Base-by-base conservation (phyloP, 768 basidiomycete genomes). In the Rickenella mellea region DNA sequence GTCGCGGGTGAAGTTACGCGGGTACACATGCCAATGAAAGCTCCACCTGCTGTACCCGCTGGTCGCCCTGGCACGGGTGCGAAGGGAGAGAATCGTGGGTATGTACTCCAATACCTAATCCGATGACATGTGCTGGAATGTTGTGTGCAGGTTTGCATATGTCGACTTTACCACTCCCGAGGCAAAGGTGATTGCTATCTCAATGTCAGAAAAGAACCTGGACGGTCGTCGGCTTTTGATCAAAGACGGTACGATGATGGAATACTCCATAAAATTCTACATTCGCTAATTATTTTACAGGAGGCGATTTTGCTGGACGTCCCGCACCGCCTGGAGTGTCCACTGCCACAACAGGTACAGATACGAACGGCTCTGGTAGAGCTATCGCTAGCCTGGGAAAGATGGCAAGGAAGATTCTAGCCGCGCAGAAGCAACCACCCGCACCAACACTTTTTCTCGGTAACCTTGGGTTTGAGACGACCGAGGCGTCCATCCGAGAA, bases 401-500 rank as follows among this genome's bases (percentile, higher is more conserved):
- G 60, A 77, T 73, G 5, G 82, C 83, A 3, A 81, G 82, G 56
- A 88, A 81, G 56, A 86, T 90, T 43, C 68, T 93, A 14, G 65
- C 72, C 25, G 55, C 60, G 22, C 93, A 93, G 58, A 91, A 84
- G 57, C 88, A 91, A 57, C 77, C 80, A 2, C 75, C 90, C 29
- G 86, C 77, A 2, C 80, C 83, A 2, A 92, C 90, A 6, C 67
- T 98, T 10, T 98, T 97, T 70, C 58, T 97, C 19, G 94, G 94
- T 7, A 98, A 98, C 58, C 73, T 98, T 12, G 80, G 83, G 6
- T 98, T 94, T 58, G 85, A 90, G 55, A 80, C 91, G 10, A 93
- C 87, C 5, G 86, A 85, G 20, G 71, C 74, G 9, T 73, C 74
- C 10, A 81, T 96, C 40, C 70, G 77, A 38, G 74, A 78, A 50